A percentile compares a stretch with the other conserved stretches of the same genome.
Conservation (phyloP, 257 asterid genomes). For the Leptodermis oblonga region DNA sequence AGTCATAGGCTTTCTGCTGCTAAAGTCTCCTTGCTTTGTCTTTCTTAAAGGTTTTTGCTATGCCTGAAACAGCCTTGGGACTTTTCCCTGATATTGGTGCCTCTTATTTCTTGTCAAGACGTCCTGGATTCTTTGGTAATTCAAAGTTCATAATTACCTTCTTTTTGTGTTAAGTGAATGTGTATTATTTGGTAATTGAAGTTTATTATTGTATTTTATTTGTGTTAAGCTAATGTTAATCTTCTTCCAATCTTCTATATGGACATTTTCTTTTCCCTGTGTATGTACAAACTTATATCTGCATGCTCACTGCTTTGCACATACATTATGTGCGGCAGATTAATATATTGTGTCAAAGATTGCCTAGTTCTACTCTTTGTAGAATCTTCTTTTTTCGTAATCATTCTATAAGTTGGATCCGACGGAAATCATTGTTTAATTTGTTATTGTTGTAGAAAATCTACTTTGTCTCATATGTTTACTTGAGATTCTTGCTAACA, state of each 20-base stretch:
- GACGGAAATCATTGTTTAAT: background rate
- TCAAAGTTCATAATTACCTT: constrained; percentile 14
- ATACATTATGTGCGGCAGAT: background rate
- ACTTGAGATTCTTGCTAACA: background rate
- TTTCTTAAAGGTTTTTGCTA: constrained; percentile 76
- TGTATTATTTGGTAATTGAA: background rate
- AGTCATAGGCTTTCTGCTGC: constrained; percentile 1
- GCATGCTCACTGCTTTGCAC: no score
- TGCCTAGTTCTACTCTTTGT: no score
- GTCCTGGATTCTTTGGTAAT: constrained; percentile 85
- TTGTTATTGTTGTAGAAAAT: background rate
- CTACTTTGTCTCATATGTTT: background rate
- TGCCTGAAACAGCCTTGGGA: constrained; percentile 96
- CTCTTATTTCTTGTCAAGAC: constrained; percentile 80
- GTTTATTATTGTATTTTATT: background rate
- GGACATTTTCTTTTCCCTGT: background rate
- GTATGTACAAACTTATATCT: background rate
- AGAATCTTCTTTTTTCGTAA: background rate
- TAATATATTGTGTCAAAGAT: no score
- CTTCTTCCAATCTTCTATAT: background rate
- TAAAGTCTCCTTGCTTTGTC: constrained; percentile 9
- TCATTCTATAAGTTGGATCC: background rate
- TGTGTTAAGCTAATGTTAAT: background rate
- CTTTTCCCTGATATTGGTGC: constrained; percentile 91
- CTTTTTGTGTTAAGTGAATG: background rate